Percentiles rank a stretch among this genome's conserved stretches.
Evolutionary conservation across 331 rosid species (phyloP).

Genomic region (Phaseolus coccineus): DNA sequence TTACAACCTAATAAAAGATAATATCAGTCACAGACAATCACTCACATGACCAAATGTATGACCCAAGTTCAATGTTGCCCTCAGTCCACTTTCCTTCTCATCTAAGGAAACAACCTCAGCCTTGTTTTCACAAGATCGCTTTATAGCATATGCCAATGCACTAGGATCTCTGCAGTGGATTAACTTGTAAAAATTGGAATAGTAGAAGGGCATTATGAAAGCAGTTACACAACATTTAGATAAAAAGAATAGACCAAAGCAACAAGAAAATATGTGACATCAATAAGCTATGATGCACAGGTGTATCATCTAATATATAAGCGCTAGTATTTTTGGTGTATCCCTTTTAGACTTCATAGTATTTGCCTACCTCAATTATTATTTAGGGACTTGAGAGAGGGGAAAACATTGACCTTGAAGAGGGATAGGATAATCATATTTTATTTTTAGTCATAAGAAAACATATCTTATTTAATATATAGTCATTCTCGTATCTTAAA

Average conservation of each 20-base stretch:
- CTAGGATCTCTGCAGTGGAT: constrained; percentile 76
- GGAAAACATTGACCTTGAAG: constrained; percentile 7
- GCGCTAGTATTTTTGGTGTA: not conserved
- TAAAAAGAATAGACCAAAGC: constrained; percentile 31
- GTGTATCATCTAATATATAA: not conserved
- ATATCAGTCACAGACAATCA: constrained; percentile 30
- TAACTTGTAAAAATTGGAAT: constrained; percentile 29
- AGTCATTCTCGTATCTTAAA: not conserved
- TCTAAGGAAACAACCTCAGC: constrained; percentile 94
- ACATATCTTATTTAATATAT: not conserved
- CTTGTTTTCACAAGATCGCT: constrained; percentile 95
- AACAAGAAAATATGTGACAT: constrained; percentile 26
- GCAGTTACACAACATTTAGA: constrained; percentile 27
- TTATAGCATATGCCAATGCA: constrained; percentile 87
- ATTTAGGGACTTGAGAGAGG: constrained; percentile 10
- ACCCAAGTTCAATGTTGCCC: constrained; percentile 96
- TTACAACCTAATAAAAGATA: constrained; percentile 32
- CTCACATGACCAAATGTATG: constrained; percentile 98
- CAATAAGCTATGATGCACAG: not conserved
- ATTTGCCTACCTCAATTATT: constrained; percentile 13
- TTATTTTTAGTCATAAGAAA: not conserved
- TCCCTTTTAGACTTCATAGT: not conserved
- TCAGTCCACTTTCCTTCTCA: constrained; percentile 95
- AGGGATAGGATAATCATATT: not conserved
- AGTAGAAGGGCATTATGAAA: not conserved